phyloP scores from a whole-genome alignment of 2,329 filamentous ascomycete species.

The Venturia nashicola region DNA sequence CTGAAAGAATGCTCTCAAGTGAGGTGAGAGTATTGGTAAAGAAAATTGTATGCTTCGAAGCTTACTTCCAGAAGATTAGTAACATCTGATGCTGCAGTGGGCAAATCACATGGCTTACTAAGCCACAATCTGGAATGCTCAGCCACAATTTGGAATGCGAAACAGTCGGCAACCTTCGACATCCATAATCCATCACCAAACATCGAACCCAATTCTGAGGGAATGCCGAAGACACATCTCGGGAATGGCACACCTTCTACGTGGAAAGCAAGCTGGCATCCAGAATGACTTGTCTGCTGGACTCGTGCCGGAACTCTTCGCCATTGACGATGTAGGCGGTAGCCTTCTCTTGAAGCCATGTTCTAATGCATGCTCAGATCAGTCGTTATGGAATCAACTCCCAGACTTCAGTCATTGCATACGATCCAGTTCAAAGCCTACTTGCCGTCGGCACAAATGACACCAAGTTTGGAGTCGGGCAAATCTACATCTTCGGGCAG shows the following conservation, averaged over 20 bases:
- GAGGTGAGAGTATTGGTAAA: no score
- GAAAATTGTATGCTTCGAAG: no score
- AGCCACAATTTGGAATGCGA: background rate
- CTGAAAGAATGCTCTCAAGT: no score
- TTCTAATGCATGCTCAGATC: conserved; percentile 31
- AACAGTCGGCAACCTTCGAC: background rate
- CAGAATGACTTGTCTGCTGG: conserved; percentile 80
- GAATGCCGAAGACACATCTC: background rate
- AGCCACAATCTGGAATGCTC: background rate
- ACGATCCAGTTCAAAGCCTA: conserved; percentile 87
- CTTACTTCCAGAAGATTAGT: no score
- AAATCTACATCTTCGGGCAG: conserved; percentile 82
- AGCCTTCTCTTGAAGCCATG: conserved; percentile 11
- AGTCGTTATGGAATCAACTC: conserved; percentile 62
- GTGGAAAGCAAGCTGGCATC: conserved; percentile 88
- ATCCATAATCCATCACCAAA: background rate
- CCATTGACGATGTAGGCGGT: conserved; percentile 58
- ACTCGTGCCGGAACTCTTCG: conserved; percentile 65
- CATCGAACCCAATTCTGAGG: background rate
- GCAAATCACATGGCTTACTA: no score
- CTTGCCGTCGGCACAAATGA: conserved; percentile 85
- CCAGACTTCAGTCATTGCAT: conserved; percentile 65
- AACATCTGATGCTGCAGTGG: no score
- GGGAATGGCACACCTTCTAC: conserved; percentile 72
- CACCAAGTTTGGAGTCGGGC: conserved; percentile 71